These are phyloP conservation scores for Blastobotrys ciferrii DNA, from an alignment of 1,139 yeast species.

Conservation along the genomic window DNA sequence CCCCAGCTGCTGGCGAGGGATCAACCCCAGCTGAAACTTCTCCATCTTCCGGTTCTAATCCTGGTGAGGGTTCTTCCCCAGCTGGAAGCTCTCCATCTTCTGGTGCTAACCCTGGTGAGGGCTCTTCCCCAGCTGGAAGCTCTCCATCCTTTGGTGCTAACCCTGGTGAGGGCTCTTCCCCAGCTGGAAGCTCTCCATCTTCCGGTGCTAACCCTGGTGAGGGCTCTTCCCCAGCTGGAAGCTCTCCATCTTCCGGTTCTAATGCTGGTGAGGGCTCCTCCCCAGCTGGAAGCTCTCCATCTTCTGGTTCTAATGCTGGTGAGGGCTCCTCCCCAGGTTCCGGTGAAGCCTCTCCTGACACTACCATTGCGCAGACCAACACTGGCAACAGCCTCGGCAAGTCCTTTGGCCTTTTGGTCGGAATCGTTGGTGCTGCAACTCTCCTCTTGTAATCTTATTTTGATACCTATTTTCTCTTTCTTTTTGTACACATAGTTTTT, in stretches of 20 bases:
- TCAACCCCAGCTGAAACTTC: conserved; percentile 19
- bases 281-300: conserved; percentile 11
- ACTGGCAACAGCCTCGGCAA: too few relatives aligned
- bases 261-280: conserved; percentile 8
- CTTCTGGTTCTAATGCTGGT: conserved; percentile 1
- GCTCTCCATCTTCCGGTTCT: too few relatives aligned
- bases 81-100: too few relatives aligned
- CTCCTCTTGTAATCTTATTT: too few relatives aligned
- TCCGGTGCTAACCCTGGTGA: too few relatives aligned
- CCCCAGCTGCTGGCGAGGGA: conserved; percentile 19
- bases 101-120: conserved; percentile 10
- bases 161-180: conserved; percentile 9
- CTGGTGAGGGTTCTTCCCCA: conserved; percentile 9
- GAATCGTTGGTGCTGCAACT: too few relatives aligned
- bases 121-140: conserved; percentile 14
- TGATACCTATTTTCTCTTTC: too few relatives aligned
- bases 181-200: conserved; percentile 7
- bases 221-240: too few relatives aligned
- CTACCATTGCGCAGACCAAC: conserved; percentile 7
- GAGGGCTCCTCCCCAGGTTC: neutral
- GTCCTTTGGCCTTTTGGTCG: too few relatives aligned
- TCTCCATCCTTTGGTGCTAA: conserved; percentile 15
- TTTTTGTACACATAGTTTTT: too few relatives aligned
- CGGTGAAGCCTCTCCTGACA: conserved; percentile 4
- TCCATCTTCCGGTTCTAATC: conserved; percentile 15